Conservation (phyloP, 768 basidiomycete species). For the Glaciozyma martinii region DNA sequence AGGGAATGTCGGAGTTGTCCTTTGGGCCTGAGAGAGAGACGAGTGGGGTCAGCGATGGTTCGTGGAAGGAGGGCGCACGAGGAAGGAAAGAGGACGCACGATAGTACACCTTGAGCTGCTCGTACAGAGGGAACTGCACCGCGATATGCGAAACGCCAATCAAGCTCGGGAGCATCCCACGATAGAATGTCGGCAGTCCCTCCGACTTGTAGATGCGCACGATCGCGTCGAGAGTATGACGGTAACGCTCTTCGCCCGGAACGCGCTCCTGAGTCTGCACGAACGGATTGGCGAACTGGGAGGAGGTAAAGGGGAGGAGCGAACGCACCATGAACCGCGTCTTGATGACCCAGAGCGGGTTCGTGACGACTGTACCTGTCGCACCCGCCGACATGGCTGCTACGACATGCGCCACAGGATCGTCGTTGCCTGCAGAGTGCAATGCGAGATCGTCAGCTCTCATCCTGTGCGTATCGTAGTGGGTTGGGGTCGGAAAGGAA, state of each 20-base stretch:
- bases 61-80: neutral
- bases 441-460: neutral
- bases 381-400: conserved; percentile 96
- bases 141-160: conserved; percentile 91
- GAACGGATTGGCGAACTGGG: neutral
- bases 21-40: conserved; percentile 31
- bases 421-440: conserved; percentile 16
- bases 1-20: conserved; percentile 45
- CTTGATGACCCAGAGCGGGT: conserved; percentile 97
- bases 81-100: conserved; percentile 52
- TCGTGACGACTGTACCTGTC: conserved; percentile 83
- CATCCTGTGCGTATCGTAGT: neutral
- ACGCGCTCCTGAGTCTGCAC: conserved; percentile 13
- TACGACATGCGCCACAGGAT: conserved; percentile 54
- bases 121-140: conserved; percentile 95
- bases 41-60: neutral
- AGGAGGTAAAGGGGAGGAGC: conserved; percentile 20
- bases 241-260: conserved; percentile 50
- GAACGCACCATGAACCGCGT: conserved; percentile 87
- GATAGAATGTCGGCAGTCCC: conserved; percentile 81
- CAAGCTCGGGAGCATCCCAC: conserved; percentile 83
- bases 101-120: conserved; percentile 74
- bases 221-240: conserved; percentile 83
- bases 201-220: conserved; percentile 81
- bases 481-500: neutral